Conservation (phyloP, 352 stramenopile species). For the Elongisporangium senticosum region DNA sequence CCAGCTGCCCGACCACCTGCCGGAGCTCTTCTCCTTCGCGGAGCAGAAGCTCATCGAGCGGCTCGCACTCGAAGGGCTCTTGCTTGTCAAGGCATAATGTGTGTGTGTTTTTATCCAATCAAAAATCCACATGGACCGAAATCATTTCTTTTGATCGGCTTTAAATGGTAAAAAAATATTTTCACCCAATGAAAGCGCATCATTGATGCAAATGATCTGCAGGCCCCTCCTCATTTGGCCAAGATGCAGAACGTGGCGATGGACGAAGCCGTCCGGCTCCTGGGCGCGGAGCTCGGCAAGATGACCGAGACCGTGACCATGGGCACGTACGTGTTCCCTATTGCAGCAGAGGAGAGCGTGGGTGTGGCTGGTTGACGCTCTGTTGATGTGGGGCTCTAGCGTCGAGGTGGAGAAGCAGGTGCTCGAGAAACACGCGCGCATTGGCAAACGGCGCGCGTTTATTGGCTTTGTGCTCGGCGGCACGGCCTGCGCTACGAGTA, state of each 20-base stretch:
- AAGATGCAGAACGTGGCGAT: slow-evolving; percentile 17
- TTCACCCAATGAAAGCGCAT: not conserved
- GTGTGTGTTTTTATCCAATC: slow-evolving; percentile 2
- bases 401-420: slow-evolving; percentile 60
- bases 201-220: not conserved
- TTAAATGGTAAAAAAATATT: not conserved
- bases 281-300: slow-evolving; percentile 53
- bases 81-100: slow-evolving; percentile 6
- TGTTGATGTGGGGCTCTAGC: slow-evolving; percentile 17
- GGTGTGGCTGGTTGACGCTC: not conserved
- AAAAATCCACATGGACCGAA: not conserved
- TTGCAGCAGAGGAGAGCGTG: not conserved
- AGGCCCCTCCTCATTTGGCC: not conserved
- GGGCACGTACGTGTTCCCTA: slow-evolving; percentile 38
- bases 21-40: slow-evolving; percentile 65
- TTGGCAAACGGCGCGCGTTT: slow-evolving; percentile 36
- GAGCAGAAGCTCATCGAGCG: slow-evolving; percentile 56
- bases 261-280: slow-evolving; percentile 65
- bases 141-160: not conserved
- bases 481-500: slow-evolving; percentile 18
- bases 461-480: slow-evolving; percentile 37
- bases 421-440: slow-evolving; percentile 40
- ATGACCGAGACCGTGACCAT: slow-evolving; percentile 39
- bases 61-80: slow-evolving; percentile 43
- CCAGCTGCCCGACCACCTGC: slow-evolving; percentile 62